These are phyloP conservation scores for Solanum tacnaense DNA, from an alignment of 257 asterid genomes.

Conservation along the genomic window DNA sequence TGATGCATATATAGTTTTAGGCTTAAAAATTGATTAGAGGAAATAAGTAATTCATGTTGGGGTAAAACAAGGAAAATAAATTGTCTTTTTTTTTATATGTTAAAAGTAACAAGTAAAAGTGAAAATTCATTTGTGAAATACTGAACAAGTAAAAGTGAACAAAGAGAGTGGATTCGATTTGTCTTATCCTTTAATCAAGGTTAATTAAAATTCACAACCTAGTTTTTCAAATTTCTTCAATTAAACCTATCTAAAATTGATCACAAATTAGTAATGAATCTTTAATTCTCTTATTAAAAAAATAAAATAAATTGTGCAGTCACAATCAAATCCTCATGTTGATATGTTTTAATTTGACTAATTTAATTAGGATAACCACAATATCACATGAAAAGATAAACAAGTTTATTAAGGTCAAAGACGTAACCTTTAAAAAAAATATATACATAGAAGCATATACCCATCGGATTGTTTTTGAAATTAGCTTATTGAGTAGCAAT, in stretches of 20 bases:
- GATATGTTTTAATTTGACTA: background rate
- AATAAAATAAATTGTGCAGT: background rate
- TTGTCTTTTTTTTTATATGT: too few relatives aligned
- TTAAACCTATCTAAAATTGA: too few relatives aligned
- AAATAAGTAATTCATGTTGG: background rate
- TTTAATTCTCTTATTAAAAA: background rate
- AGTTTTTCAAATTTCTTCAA: too few relatives aligned
- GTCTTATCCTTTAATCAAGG: background rate
- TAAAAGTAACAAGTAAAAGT: too few relatives aligned
- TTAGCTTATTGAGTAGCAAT: background rate
- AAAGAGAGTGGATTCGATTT: background rate
- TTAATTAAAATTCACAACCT: too few relatives aligned
- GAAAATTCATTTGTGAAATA: too few relatives aligned
- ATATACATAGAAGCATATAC: background rate
- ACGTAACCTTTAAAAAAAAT: too few relatives aligned
- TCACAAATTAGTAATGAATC: background rate
- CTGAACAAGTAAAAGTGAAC: too few relatives aligned
- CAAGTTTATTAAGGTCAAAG: background rate
- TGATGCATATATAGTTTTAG: too few relatives aligned
- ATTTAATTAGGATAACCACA: background rate
- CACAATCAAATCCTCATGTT: background rate
- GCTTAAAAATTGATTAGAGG: background rate
- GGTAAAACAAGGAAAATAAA: background rate
- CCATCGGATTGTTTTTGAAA: background rate
- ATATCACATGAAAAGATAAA: background rate